These are phyloP conservation scores for Mangifera indica DNA, from an alignment of 345 rosid genomes.

Conservation along the genomic window DNA sequence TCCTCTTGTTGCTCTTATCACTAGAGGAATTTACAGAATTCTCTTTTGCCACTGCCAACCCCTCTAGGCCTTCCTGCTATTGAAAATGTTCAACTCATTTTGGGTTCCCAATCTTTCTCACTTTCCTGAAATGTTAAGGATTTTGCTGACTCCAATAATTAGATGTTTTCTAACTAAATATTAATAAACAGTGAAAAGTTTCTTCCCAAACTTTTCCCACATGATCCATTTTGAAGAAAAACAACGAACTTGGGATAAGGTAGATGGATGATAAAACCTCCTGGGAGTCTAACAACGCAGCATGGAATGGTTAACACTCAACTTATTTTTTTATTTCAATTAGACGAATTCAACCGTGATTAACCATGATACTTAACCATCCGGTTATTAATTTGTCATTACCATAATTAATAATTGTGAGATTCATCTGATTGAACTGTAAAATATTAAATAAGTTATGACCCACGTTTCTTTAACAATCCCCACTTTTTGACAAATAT, in stretches of 20 bases:
- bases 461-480: no score
- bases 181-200: background rate
- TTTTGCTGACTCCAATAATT: background rate
- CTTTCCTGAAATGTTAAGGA: background rate
- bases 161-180: no score
- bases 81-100: conserved; percentile 35
- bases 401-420: no score
- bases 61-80: conserved; percentile 25
- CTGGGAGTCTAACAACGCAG: conserved; percentile 5
- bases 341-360: no score
- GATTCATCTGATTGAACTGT: no score
- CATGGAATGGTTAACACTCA: no score
- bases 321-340: no score
- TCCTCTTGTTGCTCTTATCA: conserved; percentile 22
- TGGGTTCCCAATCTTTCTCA: background rate
- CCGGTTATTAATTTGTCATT: no score
- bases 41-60: conserved; percentile 17
- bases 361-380: no score
- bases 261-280: background rate
- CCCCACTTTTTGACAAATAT: no score
- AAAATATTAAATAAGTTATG: no score
- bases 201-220: background rate
- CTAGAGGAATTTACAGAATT: background rate
- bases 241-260: conserved; percentile 9
- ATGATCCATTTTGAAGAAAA: background rate